phyloP scores from a whole-genome alignment of 1,139 yeast genomes.

The Zygosaccharomyces sapae region DNA sequence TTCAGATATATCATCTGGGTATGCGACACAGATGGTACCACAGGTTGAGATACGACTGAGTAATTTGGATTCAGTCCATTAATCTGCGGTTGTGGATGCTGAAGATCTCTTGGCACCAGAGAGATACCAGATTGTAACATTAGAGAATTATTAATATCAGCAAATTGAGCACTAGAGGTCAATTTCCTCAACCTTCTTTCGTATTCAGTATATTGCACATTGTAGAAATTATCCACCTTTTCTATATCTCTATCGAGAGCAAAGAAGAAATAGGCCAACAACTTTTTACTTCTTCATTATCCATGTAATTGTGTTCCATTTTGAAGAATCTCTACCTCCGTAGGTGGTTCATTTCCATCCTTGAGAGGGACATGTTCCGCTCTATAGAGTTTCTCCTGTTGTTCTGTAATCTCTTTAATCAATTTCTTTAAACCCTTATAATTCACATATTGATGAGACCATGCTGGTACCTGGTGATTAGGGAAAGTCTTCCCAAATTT shows the following conservation, averaged over 20 bases:
- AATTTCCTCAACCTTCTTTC: constrained; percentile 59
- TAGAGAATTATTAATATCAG: constrained; percentile 33
- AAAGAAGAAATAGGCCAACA: constrained; percentile 65
- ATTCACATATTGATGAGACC: constrained; percentile 76
- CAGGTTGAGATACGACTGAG: constrained; percentile 14
- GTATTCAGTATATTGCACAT: constrained; percentile 68
- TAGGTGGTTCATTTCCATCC: constrained; percentile 18
- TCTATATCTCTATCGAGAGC: constrained; percentile 79
- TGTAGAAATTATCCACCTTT: constrained; percentile 74
- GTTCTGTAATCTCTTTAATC: constrained; percentile 51
- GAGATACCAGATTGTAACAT: constrained; percentile 9
- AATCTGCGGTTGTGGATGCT: constrained; percentile 13
- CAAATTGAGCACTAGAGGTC: constrained; percentile 33
- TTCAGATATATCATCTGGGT: constrained; percentile 40
- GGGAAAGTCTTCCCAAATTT: constrained; percentile 81
- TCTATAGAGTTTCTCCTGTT: constrained; percentile 33
- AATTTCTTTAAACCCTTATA: constrained; percentile 80
- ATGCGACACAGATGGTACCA: constrained; percentile 15
- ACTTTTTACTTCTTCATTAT: constrained; percentile 42
- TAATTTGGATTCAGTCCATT: constrained; percentile 6
- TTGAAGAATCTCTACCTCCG: constrained; percentile 18
- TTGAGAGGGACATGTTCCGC: constrained; percentile 12
- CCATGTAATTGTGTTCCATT: constrained; percentile 26
- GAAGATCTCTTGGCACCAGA: constrained; percentile 5
- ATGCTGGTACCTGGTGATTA: constrained; percentile 89